phyloP scores from a whole-genome alignment of 257 asterid species.

The Paulownia fortunei region DNA sequence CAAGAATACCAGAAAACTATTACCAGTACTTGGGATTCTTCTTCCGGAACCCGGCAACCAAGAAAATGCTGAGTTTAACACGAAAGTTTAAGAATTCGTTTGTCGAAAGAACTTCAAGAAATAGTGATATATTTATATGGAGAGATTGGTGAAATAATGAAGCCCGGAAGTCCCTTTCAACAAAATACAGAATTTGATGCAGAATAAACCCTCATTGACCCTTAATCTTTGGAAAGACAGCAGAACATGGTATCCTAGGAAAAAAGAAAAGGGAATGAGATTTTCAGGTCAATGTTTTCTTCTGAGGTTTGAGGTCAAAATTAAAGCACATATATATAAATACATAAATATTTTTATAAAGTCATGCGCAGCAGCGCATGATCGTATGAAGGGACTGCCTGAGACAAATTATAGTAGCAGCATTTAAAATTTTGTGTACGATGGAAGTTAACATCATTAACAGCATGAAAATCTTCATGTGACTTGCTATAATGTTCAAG shows the following conservation, averaged over 20 bases:
- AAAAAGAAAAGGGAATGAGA: not conserved
- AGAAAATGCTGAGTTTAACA: not conserved
- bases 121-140: not conserved
- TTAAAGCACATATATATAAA: not conserved
- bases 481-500: slow-evolving; percentile 35
- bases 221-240: slow-evolving; percentile 25
- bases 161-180: not conserved
- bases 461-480: slow-evolving; percentile 42
- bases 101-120: no score
- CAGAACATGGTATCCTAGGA: slow-evolving; percentile 15
- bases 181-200: not conserved
- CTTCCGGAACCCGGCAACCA: not conserved
- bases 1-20: not conserved
- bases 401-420: slow-evolving; percentile 27
- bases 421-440: slow-evolving; percentile 34
- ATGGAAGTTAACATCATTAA: slow-evolving; percentile 53
- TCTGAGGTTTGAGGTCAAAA: slow-evolving; percentile 3
- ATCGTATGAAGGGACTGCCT: slow-evolving; percentile 2
- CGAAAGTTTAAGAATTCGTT: not conserved
- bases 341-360: not conserved
- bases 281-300: slow-evolving; percentile 27
- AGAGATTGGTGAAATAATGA: not conserved
- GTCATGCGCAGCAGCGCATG: slow-evolving; percentile 36
- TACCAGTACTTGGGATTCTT: not conserved
- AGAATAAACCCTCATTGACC: slow-evolving; percentile 1